Evolutionary conservation across 192 early-diverging fungal species (phyloP).

Genomic region (Dimargaris verticillata): DNA sequence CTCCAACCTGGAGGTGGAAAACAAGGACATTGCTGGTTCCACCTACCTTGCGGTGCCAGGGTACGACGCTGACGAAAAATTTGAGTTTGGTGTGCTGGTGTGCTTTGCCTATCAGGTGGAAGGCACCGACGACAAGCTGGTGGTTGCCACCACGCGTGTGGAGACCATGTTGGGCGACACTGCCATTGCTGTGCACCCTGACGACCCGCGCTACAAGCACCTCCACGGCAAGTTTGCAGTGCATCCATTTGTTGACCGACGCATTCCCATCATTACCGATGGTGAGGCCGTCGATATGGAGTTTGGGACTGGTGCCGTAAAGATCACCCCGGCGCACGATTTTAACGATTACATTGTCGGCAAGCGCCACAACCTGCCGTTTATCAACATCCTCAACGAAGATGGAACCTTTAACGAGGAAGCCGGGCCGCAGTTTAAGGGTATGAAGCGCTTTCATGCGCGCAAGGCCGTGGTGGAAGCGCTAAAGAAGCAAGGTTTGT

Average conservation of each 20-base stretch:
- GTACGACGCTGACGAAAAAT: slow-evolving; percentile 81
- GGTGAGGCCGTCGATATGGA: slow-evolving; percentile 75
- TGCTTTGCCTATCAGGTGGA: slow-evolving; percentile 90
- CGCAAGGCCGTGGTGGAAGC: slow-evolving; percentile 73
- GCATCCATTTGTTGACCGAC: slow-evolving; percentile 86
- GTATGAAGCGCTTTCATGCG: slow-evolving; percentile 86
- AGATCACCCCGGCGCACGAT: slow-evolving; percentile 98
- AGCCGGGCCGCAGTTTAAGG: slow-evolving; percentile 61
- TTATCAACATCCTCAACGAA: slow-evolving; percentile 96
- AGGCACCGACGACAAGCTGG: slow-evolving; percentile 64
- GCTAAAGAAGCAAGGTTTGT: slow-evolving; percentile 78
- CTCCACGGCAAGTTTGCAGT: slow-evolving; percentile 83
- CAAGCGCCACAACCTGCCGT: slow-evolving; percentile 82
- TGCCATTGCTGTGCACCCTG: slow-evolving; percentile 86
- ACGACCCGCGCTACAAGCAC: slow-evolving; percentile 85
- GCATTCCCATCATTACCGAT: slow-evolving; percentile 78
- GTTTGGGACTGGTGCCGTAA: slow-evolving; percentile 97
- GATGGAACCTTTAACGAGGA: slow-evolving; percentile 87
- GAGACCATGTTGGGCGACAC: slow-evolving; percentile 99
- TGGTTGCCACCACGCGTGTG: slow-evolving; percentile 96
- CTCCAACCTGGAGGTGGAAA: slow-evolving; percentile 94
- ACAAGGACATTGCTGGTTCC: slow-evolving; percentile 68
- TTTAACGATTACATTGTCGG: slow-evolving; percentile 92
- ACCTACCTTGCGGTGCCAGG: slow-evolving; percentile 80
- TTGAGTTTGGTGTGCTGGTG: slow-evolving; percentile 96